These are phyloP conservation scores for Cadophora sp. DNA, from an alignment of 2,329 filamentous ascomycete species.

Conservation along the genomic window DNA sequence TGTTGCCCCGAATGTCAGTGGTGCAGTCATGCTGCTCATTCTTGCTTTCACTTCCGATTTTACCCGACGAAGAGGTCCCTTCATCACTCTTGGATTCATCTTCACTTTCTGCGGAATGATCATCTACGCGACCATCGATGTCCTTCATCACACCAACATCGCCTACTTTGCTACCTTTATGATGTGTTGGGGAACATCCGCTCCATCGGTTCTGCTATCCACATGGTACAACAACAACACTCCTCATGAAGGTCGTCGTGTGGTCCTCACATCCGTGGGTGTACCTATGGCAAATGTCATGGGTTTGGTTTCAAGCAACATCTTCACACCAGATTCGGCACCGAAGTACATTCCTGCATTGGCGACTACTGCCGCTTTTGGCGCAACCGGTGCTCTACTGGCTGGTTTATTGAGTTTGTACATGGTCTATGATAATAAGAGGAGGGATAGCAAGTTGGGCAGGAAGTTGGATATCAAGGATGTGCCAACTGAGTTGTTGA, in stretches of 20 bases:
- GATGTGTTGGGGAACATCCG: slow-evolving; percentile 61
- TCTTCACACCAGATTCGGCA: slow-evolving; percentile 68
- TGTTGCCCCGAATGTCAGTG: slow-evolving; percentile 79
- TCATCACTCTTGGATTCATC: slow-evolving; percentile 75
- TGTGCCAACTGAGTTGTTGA: slow-evolving; percentile 61
- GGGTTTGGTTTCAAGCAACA: slow-evolving; percentile 73
- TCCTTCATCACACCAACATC: slow-evolving; percentile 56
- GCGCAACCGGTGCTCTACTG: slow-evolving; percentile 63
- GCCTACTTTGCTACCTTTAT: slow-evolving; percentile 73
- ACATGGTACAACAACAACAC: slow-evolving; percentile 68
- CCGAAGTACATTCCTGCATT: slow-evolving; percentile 72
- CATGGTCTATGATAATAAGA: slow-evolving; percentile 63
- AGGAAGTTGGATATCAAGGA: slow-evolving; percentile 48
- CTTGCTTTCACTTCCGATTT: slow-evolving; percentile 75
- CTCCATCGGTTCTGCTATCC: slow-evolving; percentile 42
- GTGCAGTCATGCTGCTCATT: slow-evolving; percentile 74
- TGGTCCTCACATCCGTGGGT: slow-evolving; percentile 66
- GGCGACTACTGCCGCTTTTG: slow-evolving; percentile 69
- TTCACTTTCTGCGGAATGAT: slow-evolving; percentile 81
- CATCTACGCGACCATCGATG: slow-evolving; percentile 74
- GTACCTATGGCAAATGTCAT: slow-evolving; percentile 70
- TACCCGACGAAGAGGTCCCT: slow-evolving; percentile 56
- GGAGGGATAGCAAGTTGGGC: slow-evolving; percentile 39
- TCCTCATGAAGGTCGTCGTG: slow-evolving; percentile 66
- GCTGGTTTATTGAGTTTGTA: slow-evolving; percentile 62